Evolutionary conservation across 2,329 filamentous ascomycete genomes (phyloP), one percentile per base, ranked within the genome.

Genomic region (Fusarium annulatum): DNA sequence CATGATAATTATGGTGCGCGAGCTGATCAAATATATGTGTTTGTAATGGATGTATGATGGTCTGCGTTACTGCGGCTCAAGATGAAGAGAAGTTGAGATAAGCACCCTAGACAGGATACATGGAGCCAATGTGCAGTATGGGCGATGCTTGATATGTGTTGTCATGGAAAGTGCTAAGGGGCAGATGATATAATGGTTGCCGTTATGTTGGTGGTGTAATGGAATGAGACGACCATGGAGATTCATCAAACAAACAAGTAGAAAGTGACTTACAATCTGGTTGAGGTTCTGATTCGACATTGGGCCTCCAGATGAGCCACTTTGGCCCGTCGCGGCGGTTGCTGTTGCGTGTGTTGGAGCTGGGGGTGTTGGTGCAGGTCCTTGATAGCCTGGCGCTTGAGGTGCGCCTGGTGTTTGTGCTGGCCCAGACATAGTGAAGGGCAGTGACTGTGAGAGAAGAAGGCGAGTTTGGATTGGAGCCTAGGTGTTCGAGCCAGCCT

Each of bases 251-350:
- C 45, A 53, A 67, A 61, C 23, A 34, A 55, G 38, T 6, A 49
- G 49, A 38, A 60, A 39, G 57, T 51, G 18, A 85, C 95, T 89
- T 88, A 98, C 96, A 83, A 98, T 98, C 77, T 97, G 95, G 78
- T 98, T 98, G 3, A 98, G 83, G 80, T 98, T 97, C 78, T 97
- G 94, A 72, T 96, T 94, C 5, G 93, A 94, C 84, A 94, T 91
- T 15, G 84, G 81, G 26, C 77, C 78, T 53, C 77, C 78, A 10
- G 83, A 78, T 4, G 83, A 71, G 36, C 81, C 69, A 9, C 82
- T 74, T 23, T 84, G 78, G 12, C 77, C 75, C 33, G 80, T 73
- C 36, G 80, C 73, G 39, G 70, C 56, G 30, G 69, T 69, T 26
- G 66, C 34, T 34, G 76, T 63, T 52, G 79, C 73, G 28, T 77